Evolutionary conservation across 2,329 filamentous ascomycete genomes (phyloP), one percentile per base, ranked within the genome.

Genomic region (Xylariaceae sp.): DNA sequence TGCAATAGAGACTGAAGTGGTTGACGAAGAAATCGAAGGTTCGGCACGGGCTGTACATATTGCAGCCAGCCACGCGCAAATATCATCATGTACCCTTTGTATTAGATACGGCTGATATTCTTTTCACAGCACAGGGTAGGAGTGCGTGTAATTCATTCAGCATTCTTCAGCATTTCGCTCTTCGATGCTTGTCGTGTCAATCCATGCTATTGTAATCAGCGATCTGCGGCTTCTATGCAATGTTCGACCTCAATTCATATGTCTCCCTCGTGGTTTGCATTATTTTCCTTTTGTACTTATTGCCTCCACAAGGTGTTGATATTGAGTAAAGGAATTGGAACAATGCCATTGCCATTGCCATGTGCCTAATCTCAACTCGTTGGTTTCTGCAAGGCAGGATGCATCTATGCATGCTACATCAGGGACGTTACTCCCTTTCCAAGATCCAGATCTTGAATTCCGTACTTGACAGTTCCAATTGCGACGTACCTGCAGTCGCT

Each of bases 31-130:
- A 55, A 59, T 51, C 30, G 37, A 48, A 58, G 57, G 61, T 42
- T 49, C 35, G 42, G 48, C 9, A 30, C 18, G n/a, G 48, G 59
- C 57, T 61, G 60, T 55, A 42, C 55, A 23, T 17, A 60, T 50
- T 30, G 57, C 52, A 55, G 61, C 48, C 55, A 53, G 62, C 45
- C 55, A 66, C 39, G 57, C 62, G 67, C 63, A 60, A 62, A 68
- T 42, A 62, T 58, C 57, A 60, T 64, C 35, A 57, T 58, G 56
- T 57, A 56, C 53, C 56, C 55, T 67, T 30, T 70, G 67, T 70
- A 70, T 58, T 67, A 70, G 66, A 70, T 67, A 67, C 58, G 52
- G 54, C 59, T 64, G 62, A 64, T 51, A 47, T 15, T 55, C 51
- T 59, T 56, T 60, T 58, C 54, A 50, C 48, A 53, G 55, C 39